These are phyloP conservation scores for Dactylellina haptotyla DNA, from an alignment of 2,329 filamentous ascomycete species.

Conservation along the genomic window DNA sequence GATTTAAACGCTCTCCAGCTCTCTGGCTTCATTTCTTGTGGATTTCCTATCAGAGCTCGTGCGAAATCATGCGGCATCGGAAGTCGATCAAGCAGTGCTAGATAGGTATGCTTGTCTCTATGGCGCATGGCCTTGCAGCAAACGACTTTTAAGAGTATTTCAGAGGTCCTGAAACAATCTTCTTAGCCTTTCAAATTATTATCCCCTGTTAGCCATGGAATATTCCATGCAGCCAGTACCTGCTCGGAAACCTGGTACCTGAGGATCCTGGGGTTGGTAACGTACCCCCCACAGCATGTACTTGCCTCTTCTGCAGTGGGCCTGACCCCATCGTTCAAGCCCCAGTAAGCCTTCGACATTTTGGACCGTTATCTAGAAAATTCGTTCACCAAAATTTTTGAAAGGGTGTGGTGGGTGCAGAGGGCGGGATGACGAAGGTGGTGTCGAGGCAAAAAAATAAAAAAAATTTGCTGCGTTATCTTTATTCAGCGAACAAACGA, in stretches of 20 bases:
- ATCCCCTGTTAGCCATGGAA: conserved; percentile 41
- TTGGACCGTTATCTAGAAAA: conserved; percentile 12
- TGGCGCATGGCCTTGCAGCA: conserved; percentile 30
- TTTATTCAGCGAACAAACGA: background rate
- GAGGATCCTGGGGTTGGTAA: conserved; percentile 49
- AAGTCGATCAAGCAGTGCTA: conserved; percentile 39
- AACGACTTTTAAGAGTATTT: conserved; percentile 20
- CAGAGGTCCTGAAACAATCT: conserved; percentile 45
- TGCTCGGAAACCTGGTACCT: conserved; percentile 50
- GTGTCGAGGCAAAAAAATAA: conserved; percentile 36
- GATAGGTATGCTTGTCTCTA: conserved; percentile 40
- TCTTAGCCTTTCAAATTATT: conserved; percentile 32
- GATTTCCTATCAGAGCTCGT: conserved; percentile 33
- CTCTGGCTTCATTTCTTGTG: conserved; percentile 9
- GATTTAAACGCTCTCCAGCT: conserved; percentile 24
- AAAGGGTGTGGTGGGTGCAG: background rate
- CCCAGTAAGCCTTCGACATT: conserved; percentile 6
- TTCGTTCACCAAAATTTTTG: conserved; percentile 20
- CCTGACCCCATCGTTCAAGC: conserved; percentile 34
- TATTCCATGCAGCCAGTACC: conserved; percentile 49
- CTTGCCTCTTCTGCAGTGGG: conserved; percentile 50
- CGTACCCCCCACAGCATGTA: conserved; percentile 39
- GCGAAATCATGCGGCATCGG: conserved; percentile 26
- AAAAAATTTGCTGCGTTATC: background rate
- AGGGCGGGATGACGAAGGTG: conserved; percentile 48